Evolutionary conservation across 2,329 filamentous ascomycete species (phyloP).

Genomic region (Aureobasidium uvarum): DNA sequence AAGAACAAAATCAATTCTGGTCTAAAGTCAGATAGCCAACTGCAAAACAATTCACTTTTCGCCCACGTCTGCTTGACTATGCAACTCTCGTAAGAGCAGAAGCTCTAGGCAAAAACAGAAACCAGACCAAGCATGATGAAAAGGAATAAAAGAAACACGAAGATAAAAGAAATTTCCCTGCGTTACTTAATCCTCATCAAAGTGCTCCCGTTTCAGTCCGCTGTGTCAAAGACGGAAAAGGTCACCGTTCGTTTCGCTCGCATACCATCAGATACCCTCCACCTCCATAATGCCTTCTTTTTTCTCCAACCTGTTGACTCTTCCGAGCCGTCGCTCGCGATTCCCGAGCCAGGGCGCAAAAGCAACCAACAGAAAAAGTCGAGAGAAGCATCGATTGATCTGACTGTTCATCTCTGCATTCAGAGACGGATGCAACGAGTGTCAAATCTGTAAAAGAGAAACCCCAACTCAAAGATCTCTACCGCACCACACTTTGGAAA

Average conservation of each 20-base stretch:
- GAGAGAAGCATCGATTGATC: neutral
- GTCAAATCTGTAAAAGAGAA: conserved; percentile 5
- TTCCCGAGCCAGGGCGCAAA: neutral
- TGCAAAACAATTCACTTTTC: conserved; percentile 17
- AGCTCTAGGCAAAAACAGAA: conserved; percentile 14
- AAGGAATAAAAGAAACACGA: conserved; percentile 14
- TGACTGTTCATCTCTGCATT: conserved; percentile 6
- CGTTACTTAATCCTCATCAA: conserved; percentile 20
- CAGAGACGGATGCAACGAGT: conserved; percentile 13
- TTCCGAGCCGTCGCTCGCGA: neutral
- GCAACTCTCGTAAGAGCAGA: conserved; percentile 11
- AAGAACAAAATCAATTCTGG: conserved; percentile 21
- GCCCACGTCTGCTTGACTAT: conserved; percentile 15
- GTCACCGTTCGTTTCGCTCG: conserved; percentile 1
- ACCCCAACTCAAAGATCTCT: conserved; percentile 19
- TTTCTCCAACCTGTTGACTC: conserved; percentile 11
- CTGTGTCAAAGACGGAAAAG: conserved; percentile 14
- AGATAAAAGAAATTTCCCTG: conserved; percentile 17
- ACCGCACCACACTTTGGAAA: conserved; percentile 11
- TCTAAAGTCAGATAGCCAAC: conserved; percentile 24
- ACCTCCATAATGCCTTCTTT: conserved; percentile 10
- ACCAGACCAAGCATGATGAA: conserved; percentile 15
- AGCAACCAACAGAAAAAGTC: conserved; percentile 20
- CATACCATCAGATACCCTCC: neutral
- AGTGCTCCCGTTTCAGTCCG: conserved; percentile 12